phyloP scores from a whole-genome alignment of 2,329 filamentous ascomycete species.

The Colletotrichum lindemuthianum region DNA sequence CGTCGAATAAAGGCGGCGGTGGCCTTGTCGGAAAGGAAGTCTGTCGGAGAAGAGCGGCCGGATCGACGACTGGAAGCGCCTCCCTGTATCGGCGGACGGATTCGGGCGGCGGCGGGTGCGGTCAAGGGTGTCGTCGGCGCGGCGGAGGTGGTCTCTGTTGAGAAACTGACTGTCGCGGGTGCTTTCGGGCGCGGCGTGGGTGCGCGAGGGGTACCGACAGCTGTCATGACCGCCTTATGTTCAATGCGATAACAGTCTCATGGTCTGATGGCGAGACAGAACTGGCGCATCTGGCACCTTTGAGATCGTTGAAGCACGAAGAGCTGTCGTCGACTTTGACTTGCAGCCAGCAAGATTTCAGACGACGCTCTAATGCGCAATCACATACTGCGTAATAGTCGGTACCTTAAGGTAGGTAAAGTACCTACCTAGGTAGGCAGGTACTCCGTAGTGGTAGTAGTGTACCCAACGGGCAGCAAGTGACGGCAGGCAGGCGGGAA shows the following conservation, averaged over 20 bases:
- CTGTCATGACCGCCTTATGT: slow-evolving; percentile 37
- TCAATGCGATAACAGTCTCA: slow-evolving; percentile 21
- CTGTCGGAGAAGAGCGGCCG: slow-evolving; percentile 49
- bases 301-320: background rate
- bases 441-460: too few relatives aligned
- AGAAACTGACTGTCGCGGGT: slow-evolving; percentile 34
- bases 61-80: slow-evolving; percentile 40
- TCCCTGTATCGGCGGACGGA: slow-evolving; percentile 39
- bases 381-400: too few relatives aligned
- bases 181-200: slow-evolving; percentile 38
- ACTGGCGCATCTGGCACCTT: slow-evolving; percentile 7
- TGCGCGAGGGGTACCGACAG: slow-evolving; percentile 37
- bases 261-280: slow-evolving; percentile 8
- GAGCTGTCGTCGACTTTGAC: slow-evolving; percentile 37
- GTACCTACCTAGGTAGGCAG: too few relatives aligned
- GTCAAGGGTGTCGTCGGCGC: slow-evolving; percentile 21
- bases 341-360: slow-evolving; percentile 35
- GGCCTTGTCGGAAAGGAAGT: slow-evolving; percentile 78
- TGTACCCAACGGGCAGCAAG: background rate
- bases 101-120: slow-evolving; percentile 38
- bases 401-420: too few relatives aligned
- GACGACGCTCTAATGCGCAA: slow-evolving; percentile 1
- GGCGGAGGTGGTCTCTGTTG: slow-evolving; percentile 25
- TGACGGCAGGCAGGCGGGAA: slow-evolving; percentile 21
- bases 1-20: slow-evolving; percentile 84